A percentile compares a stretch with the other conserved stretches of the same genome.
phyloP scores from a whole-genome alignment of 1,284 basidiomycete genomes.

The Porogramme epimiltina region DNA sequence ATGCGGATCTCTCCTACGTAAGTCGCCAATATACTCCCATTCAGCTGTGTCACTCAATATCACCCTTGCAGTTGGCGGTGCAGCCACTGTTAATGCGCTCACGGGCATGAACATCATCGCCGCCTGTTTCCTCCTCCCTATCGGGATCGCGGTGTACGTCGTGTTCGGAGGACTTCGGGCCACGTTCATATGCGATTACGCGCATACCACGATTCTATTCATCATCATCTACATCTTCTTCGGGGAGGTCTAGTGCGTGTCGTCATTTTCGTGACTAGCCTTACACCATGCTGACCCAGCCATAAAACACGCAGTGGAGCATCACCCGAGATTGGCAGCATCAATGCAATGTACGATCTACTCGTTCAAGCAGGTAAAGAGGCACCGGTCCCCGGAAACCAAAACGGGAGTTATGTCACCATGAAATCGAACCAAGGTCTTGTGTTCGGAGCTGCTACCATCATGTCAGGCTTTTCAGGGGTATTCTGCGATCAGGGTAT shows the following conservation, averaged over 20 bases:
- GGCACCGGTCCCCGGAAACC: slow-evolving; percentile 64
- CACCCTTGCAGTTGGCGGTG: slow-evolving; percentile 56
- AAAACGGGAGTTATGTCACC: slow-evolving; percentile 72
- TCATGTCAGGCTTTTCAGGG: slow-evolving; percentile 46
- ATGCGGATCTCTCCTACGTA: slow-evolving; percentile 54
- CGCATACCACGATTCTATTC: slow-evolving; percentile 48
- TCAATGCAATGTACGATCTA: slow-evolving; percentile 58
- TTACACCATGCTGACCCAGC: background rate
- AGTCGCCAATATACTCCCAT: slow-evolving; percentile 38
- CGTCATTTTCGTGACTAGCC: slow-evolving; percentile 1
- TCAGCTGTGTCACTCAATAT: slow-evolving; percentile 32
- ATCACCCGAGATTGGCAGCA: slow-evolving; percentile 60
- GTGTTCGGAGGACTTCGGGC: slow-evolving; percentile 54
- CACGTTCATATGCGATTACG: slow-evolving; percentile 57
- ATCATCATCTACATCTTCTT: slow-evolving; percentile 52
- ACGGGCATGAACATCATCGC: slow-evolving; percentile 86
- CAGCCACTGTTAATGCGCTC: slow-evolving; percentile 76
- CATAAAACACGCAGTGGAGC: slow-evolving; percentile 48
- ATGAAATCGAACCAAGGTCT: slow-evolving; percentile 58
- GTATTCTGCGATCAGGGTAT: slow-evolving; percentile 53
- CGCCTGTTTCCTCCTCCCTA: slow-evolving; percentile 77
- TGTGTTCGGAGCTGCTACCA: slow-evolving; percentile 52
- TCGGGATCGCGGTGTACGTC: slow-evolving; percentile 47
- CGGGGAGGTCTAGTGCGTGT: slow-evolving; percentile 40
- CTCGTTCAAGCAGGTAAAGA: slow-evolving; percentile 50